phyloP scores from a whole-genome alignment of 352 stramenopile species.

The Pythium phragmitis region DNA sequence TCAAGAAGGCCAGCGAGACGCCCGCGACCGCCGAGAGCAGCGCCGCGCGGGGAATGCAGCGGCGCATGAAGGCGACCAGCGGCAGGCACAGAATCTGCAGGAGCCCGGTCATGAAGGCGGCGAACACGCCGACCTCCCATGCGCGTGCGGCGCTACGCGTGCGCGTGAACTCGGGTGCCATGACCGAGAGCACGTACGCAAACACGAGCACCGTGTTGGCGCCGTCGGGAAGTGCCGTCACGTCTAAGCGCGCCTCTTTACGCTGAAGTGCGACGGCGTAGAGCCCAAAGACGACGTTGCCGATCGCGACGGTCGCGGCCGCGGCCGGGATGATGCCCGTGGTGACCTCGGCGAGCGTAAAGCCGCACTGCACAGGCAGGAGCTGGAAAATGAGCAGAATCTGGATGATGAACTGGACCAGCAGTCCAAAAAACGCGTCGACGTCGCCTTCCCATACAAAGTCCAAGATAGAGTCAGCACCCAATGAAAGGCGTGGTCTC shows the following conservation, averaged over 20 bases:
- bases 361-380: slow-evolving; percentile 29
- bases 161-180: slow-evolving; percentile 37
- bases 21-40: slow-evolving; percentile 41
- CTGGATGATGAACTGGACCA: slow-evolving; percentile 42
- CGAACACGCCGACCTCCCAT: slow-evolving; percentile 36
- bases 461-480: too few species aligned
- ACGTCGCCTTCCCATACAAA: slow-evolving; percentile 26
- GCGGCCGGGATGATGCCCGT: slow-evolving; percentile 33
- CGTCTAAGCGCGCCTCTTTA: slow-evolving; percentile 27
- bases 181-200: slow-evolving; percentile 40
- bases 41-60: slow-evolving; percentile 34
- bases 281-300: slow-evolving; percentile 37
- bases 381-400: slow-evolving; percentile 40
- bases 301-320: slow-evolving; percentile 30
- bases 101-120: slow-evolving; percentile 35
- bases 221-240: slow-evolving; percentile 41
- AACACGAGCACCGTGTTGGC: slow-evolving; percentile 49
- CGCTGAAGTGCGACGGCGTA: slow-evolving; percentile 23
- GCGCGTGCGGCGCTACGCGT: slow-evolving; percentile 28
- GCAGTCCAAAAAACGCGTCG: slow-evolving; percentile 39
- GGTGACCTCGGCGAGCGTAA: slow-evolving; percentile 26
- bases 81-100: slow-evolving; percentile 35
- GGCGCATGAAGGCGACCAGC: slow-evolving; percentile 30
- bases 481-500: neutral
- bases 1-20: slow-evolving; percentile 38